phyloP scores from a whole-genome alignment of 1,139 yeast genomes.

The Yamadazyma trypodendri region DNA sequence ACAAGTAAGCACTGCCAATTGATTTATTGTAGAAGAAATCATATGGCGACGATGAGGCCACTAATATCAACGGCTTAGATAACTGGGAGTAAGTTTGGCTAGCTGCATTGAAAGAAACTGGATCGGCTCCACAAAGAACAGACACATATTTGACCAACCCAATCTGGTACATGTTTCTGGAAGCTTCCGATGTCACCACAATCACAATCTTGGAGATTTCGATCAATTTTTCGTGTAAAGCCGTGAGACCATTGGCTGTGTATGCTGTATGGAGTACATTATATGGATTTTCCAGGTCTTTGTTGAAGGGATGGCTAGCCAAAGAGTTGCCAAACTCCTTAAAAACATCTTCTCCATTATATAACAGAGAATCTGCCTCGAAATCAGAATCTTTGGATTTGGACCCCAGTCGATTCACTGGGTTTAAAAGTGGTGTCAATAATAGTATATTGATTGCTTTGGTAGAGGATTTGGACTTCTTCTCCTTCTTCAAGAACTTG shows the following conservation, averaged over 20 bases:
- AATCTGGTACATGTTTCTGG: conserved; percentile 64
- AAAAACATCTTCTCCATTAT: conserved; percentile 59
- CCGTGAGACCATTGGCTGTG: conserved; percentile 63
- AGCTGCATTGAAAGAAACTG: conserved; percentile 30
- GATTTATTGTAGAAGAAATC: conserved; percentile 57
- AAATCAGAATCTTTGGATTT: conserved; percentile 1
- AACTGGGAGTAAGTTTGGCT: conserved; percentile 24
- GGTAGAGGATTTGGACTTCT: conserved; percentile 14
- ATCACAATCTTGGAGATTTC: conserved; percentile 57
- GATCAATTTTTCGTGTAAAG: conserved; percentile 56
- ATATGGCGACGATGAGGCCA: conserved; percentile 67
- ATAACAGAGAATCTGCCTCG: conserved; percentile 23
- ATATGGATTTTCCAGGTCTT: conserved; percentile 27
- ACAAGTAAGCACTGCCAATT: conserved; percentile 58
- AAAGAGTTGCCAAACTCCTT: conserved; percentile 47
- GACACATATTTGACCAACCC: conserved; percentile 61
- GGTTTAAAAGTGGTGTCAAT: conserved; percentile 53
- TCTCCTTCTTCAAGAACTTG: conserved; percentile 24
- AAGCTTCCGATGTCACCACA: conserved; percentile 61
- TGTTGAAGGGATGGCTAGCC: conserved; percentile 32
- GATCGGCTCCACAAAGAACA: conserved; percentile 52
- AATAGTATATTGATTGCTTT: conserved; percentile 42
- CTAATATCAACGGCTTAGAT: conserved; percentile 53
- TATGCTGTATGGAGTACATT: conserved; percentile 61
- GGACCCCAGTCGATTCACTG: conserved; percentile 29